Evolutionary conservation across 768 basidiomycete species (phyloP), one percentile per base, ranked within the genome.

Genomic region (Auricularia sp.): DNA sequence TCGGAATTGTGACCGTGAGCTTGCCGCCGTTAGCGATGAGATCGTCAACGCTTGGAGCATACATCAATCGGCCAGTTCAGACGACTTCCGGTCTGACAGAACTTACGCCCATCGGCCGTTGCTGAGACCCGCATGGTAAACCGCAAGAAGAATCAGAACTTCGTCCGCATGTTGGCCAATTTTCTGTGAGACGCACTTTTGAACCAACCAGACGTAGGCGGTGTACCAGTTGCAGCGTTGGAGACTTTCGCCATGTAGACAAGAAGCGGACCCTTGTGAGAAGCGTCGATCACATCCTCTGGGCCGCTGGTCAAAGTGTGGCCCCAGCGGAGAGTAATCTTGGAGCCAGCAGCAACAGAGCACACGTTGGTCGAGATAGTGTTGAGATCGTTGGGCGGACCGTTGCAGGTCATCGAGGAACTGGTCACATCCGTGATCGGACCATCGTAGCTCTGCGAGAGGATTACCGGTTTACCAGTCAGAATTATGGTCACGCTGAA

Each of bases 391-490:
- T 63, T 63, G 21, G 63, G 63, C 6, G 63, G 44, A 5, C 63
- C 63, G 39, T 63, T 63, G 47, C 63, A 63, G 24, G 56, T 59
- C 56, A 59, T 59, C 16, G 29, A 33, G 14, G 56, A 59, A 29
- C 63, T 36, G 2, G 63, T 65, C 16, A 69, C 69, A 54, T 69
- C 68, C 11, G 68, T 69, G 45, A 69, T 66, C 8, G 69, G 69
- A 6, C 67, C 67, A 33, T 69, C 63, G 44, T 68, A 69, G 24
- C 56, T 59, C 56, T 59, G 29, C 8, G 56, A 18, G 21, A 21
- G 24, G 8, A 14, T 13, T 29, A 59, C 24, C 47, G 54, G 7
- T 54, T n/a, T 33, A 24, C 24, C 13, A 33, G 24, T 5, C 6
- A 29, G 24, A 29, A 29, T 29, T 24, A 35, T 33, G 18, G 34